phyloP scores from a whole-genome alignment of 1,139 yeast species.

The Lodderomyces orthopsilosis region DNA sequence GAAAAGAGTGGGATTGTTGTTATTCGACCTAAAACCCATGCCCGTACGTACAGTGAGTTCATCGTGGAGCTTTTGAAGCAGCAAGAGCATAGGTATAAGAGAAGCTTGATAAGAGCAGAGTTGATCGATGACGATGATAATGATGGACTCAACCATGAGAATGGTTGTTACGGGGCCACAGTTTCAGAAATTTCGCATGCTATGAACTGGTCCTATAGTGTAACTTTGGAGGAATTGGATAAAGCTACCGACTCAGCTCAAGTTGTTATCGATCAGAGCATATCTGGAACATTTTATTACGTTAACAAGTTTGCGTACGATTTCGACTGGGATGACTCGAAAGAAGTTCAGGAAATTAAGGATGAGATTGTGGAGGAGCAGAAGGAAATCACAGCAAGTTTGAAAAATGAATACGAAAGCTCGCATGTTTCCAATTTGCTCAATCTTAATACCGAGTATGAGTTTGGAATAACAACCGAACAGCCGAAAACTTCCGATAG shows the following conservation, averaged over 20 bases:
- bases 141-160: slow-evolving; percentile 20
- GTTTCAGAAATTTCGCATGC: slow-evolving; percentile 37
- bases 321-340: slow-evolving; percentile 14
- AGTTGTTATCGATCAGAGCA: slow-evolving; percentile 64
- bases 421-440: slow-evolving; percentile 18
- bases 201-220: slow-evolving; percentile 63
- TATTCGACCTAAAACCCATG: slow-evolving; percentile 21
- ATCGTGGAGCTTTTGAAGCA: slow-evolving; percentile 23
- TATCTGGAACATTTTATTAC: slow-evolving; percentile 54
- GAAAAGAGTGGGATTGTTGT: slow-evolving; percentile 37
- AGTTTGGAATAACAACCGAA: slow-evolving; percentile 16
- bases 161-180: slow-evolving; percentile 30
- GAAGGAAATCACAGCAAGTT: slow-evolving; percentile 15
- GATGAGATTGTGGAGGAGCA: slow-evolving; percentile 22
- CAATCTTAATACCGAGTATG: slow-evolving; percentile 19
- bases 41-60: slow-evolving; percentile 22
- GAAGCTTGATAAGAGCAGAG: slow-evolving; percentile 24
- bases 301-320: slow-evolving; percentile 25
- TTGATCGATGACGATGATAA: slow-evolving; percentile 22
- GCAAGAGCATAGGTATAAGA: slow-evolving; percentile 26
- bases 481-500: neutral
- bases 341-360: slow-evolving; percentile 14
- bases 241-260: slow-evolving; percentile 56
- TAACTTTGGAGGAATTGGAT: slow-evolving; percentile 67
- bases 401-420: slow-evolving; percentile 16